Evolutionary conservation across 768 basidiomycete species (phyloP), one percentile per base, ranked within the genome.

Genomic region (Boletus barrowsii): DNA sequence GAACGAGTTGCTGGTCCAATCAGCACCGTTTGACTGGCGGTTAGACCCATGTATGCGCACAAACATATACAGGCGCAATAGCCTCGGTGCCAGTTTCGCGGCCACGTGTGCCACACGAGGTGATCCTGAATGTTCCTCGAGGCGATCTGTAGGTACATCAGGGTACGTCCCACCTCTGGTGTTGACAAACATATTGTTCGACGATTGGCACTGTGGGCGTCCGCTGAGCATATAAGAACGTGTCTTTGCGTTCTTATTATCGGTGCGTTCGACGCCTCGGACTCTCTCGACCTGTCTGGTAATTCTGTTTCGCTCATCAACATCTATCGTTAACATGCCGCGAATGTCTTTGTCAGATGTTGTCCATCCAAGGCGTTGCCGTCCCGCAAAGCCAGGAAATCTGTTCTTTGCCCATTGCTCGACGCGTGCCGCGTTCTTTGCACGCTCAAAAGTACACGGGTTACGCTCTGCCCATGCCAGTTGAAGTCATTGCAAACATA

Each of bases 401-500:
- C 17, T 47, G 26, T 35, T 47, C 45, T 35, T 41, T 42, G 15
- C 4, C 50, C 35, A 20, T 40, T 5, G 41, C 43, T 29, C 47
- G 35, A 26, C 18, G 14, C 13, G 18, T 33, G 9, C 51, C 26
- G 9, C 40, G 36, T 49, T 52, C 56, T 17, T 44, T 35, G 36
- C 35, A 45, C 3, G 29, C 22, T 35, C 26, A 24, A n/a, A 51
- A 36, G 46, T 39, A 10, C 35, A n/a, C 37, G 17, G 39, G 47
- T 11, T 41, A 20, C 8, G 49, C 54, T 29, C 15, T 50, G 15
- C 39, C 39, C 9, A 56, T 77, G 7, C 76, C 77, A 15, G 61
- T 66, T 30, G 76, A 78, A 59, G 30, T 75, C 10, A 42, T 76
- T 3, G 63, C 72, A 9, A 50, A 65, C 29, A 73, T 79, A 49